Conservation (phyloP, 805 yeast genomes). For the Suhomyces kilbournensis region DNA sequence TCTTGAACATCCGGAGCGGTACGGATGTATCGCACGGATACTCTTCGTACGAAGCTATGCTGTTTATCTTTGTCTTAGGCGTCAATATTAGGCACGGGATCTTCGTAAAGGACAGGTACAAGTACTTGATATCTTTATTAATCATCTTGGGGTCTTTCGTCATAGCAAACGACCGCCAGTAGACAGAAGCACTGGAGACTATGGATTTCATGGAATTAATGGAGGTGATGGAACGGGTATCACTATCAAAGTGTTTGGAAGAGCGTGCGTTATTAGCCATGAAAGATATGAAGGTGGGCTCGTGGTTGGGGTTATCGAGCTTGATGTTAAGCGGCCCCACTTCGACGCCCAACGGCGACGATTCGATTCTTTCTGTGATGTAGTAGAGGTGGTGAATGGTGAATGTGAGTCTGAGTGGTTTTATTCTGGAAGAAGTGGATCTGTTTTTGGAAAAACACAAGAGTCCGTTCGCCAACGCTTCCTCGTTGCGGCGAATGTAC, state of each 20-base stretch:
- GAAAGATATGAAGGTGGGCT: slow-evolving; percentile 54
- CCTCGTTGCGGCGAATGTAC: slow-evolving; percentile 54
- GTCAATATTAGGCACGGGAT: slow-evolving; percentile 61
- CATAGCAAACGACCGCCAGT: slow-evolving; percentile 36
- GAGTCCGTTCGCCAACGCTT: slow-evolving; percentile 57
- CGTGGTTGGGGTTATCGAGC: slow-evolving; percentile 55
- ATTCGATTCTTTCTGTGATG: slow-evolving; percentile 56
- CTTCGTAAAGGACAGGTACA: slow-evolving; percentile 62
- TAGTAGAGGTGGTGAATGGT: slow-evolving; percentile 65
- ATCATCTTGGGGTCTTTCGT: slow-evolving; percentile 42
- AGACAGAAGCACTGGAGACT: slow-evolving; percentile 40
- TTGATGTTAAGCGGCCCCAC: slow-evolving; percentile 64
- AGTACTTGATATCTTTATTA: slow-evolving; percentile 51
- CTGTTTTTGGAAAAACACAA: slow-evolving; percentile 48
- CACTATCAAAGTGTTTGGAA: slow-evolving; percentile 39
- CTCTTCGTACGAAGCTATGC: slow-evolving; percentile 62
- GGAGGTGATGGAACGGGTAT: slow-evolving; percentile 51
- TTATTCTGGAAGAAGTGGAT: slow-evolving; percentile 25
- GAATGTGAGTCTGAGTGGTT: slow-evolving; percentile 55
- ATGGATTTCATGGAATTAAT: slow-evolving; percentile 56
- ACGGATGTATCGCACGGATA: slow-evolving; percentile 71
- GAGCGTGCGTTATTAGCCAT: slow-evolving; percentile 53
- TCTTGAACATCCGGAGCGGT: slow-evolving; percentile 60
- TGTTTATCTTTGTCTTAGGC: slow-evolving; percentile 55
- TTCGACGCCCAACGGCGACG: slow-evolving; percentile 42